Percentiles rank a stretch among this genome's conserved stretches.
Evolutionary conservation across 2,329 filamentous ascomycete genomes (phyloP).

Genomic region (Ceratocystis diversiconidia): DNA sequence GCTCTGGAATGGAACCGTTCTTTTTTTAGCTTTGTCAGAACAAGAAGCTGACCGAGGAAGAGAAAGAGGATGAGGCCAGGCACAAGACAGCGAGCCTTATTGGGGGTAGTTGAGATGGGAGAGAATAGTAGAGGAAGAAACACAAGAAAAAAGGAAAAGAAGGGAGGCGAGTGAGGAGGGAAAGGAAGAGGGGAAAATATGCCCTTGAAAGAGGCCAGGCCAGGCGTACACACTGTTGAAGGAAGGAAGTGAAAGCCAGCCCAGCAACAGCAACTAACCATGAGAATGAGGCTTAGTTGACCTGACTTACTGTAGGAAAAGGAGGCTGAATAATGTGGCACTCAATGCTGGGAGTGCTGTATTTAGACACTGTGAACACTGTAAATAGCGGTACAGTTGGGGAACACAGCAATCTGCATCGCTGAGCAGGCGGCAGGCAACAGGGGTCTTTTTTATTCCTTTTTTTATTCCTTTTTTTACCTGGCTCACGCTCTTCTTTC

Average conservation of each 20-base stretch:
- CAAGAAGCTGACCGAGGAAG: neutral
- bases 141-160: conserved; percentile 19
- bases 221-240: neutral
- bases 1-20: neutral
- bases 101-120: neutral
- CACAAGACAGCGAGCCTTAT: neutral
- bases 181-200: conserved; percentile 11
- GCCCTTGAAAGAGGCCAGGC: neutral
- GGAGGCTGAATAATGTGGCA: conserved; percentile 1
- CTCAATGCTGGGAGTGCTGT: neutral
- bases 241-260: neutral
- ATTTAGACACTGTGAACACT: neutral
- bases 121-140: neutral
- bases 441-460: neutral
- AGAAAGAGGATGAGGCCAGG: neutral
- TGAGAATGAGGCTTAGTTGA: neutral
- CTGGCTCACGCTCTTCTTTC: neutral
- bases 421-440: neutral
- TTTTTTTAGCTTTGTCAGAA: neutral
- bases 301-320: neutral
- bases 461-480: neutral
- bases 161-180: conserved; percentile 15
- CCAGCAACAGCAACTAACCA: neutral
- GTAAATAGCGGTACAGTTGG: neutral
- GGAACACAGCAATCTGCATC: neutral